Evolutionary conservation across 352 stramenopile species (phyloP).

Genomic region (Pythium rhizo-oryzae): DNA sequence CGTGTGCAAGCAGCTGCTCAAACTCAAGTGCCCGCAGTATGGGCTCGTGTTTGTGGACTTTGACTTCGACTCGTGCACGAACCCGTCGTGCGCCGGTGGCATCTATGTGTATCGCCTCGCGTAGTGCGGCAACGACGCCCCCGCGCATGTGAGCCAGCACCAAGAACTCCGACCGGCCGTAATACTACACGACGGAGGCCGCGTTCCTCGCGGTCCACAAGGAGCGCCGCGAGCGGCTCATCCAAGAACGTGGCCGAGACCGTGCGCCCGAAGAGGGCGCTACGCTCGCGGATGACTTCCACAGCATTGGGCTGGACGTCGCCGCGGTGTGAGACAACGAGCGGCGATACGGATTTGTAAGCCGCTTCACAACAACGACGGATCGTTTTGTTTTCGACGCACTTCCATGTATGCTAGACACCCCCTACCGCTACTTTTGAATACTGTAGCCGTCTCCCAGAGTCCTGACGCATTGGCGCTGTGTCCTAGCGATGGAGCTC

Average conservation of each 20-base stretch:
- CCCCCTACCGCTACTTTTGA: too few relatives aligned
- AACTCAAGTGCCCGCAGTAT: conserved; percentile 29
- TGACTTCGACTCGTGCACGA: conserved; percentile 34
- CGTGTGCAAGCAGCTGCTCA: conserved; percentile 29
- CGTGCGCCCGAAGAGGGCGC: neutral
- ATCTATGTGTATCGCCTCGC: conserved; percentile 34
- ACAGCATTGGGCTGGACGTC: conserved; percentile 9
- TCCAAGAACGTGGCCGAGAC: conserved; percentile 7
- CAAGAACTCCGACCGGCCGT: conserved; percentile 30
- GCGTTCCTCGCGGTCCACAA: conserved; percentile 26
- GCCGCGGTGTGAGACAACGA: neutral
- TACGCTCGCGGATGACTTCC: conserved; percentile 17
- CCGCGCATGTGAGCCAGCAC: conserved; percentile 20
- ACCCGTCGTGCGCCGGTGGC: conserved; percentile 18
- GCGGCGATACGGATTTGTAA: too few relatives aligned
- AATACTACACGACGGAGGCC: conserved; percentile 32
- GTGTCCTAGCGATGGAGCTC: too few relatives aligned
- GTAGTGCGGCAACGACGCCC: conserved; percentile 24
- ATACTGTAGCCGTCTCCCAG: too few relatives aligned
- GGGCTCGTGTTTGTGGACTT: conserved; percentile 33
- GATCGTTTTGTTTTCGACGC: too few relatives aligned
- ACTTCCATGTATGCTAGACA: too few relatives aligned
- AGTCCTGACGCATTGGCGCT: too few relatives aligned
- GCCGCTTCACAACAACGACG: too few relatives aligned
- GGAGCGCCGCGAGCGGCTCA: conserved; percentile 19